phyloP scores from a whole-genome alignment of 768 basidiomycete genomes.

The Collybia mongolica region DNA sequence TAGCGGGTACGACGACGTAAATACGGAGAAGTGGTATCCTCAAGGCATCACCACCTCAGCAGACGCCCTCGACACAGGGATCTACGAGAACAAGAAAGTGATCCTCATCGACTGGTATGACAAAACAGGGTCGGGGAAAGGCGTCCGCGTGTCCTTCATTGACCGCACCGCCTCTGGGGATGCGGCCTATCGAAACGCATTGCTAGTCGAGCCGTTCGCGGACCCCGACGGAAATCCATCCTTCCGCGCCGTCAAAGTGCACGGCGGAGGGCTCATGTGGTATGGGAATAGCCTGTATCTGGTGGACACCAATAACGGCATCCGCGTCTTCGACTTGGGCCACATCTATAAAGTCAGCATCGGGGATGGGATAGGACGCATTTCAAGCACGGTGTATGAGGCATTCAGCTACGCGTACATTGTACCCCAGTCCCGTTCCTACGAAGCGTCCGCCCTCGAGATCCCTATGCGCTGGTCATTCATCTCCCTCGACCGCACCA shows the following conservation, averaged over 20 bases:
- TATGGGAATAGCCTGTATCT: conserved; percentile 10
- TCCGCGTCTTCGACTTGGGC: conserved; percentile 9
- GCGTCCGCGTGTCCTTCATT: conserved; percentile 13
- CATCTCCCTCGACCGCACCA: conserved; percentile 10
- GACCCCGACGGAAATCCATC: conserved; percentile 7
- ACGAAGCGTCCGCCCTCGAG: conserved; percentile 7
- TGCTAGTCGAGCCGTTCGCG: conserved; percentile 11
- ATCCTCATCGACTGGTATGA: conserved; percentile 13
- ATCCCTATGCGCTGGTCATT: conserved; percentile 11
- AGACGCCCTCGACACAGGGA: conserved; percentile 9
- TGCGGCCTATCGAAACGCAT: conserved; percentile 7
- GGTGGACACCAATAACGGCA: conserved; percentile 11
- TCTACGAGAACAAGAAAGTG: conserved; percentile 10
- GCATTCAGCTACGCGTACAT: conserved; percentile 10
- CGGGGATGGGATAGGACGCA: conserved; percentile 9
- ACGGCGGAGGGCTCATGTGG: conserved; percentile 12
- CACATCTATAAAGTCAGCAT: conserved; percentile 12
- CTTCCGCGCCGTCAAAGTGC: conserved; percentile 10
- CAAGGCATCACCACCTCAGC: conserved; percentile 14
- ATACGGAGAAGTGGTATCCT: conserved; percentile 12
- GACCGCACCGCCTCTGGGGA: conserved; percentile 6
- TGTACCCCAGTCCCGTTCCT: conserved; percentile 7
- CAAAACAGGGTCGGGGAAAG: conserved; percentile 4
- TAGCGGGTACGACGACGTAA: conserved; percentile 7
- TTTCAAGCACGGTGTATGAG: conserved; percentile 9